Evolutionary conservation across 345 rosid genomes (phyloP), one percentile per base, ranked within the genome.

Genomic region (Camelina hispida): DNA sequence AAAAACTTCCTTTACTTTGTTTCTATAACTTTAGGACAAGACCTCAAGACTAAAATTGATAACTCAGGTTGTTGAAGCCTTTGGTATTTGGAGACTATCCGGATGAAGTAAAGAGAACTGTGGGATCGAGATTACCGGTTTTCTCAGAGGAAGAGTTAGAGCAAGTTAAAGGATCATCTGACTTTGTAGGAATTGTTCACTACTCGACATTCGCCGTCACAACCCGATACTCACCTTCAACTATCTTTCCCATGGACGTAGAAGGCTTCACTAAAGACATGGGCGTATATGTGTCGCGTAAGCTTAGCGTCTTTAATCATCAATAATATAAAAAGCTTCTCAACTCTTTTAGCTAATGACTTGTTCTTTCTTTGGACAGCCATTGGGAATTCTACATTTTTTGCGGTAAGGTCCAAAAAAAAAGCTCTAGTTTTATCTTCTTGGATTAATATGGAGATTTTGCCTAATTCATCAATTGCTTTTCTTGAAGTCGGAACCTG

Each of bases 1-100:
- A 28, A 38, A 16, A 9, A 5, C 5, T 65, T 55, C 32, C 1
- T 3, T 35, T 35, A 35, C 8, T 35, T 18, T 51, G 37, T 42
- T 43, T 62, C 4, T 11, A 9, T 32, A 37, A 60, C 30, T 15
- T 70, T 14, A 43, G 2, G 57, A 62, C 18, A 65, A 64, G 18
- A 28, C 15, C 37, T 52, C 16, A 25, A 40, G 62, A 51, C 2
- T 25, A 25, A 23, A 23, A 8, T 3, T 18, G 7, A 25, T 20
- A 57, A 34, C 30, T 1, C 34, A 93, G 95, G 95, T 53, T 85
- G 64, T 53, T 80, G 16, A 67, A 87, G 73, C 95, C 96, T 4
- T 69, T 90, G 81, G 75, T 85, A 14, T 84, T 66, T 71, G 95
- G 98, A 8, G 93, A 93, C 58, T 90, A 90, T 74, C 97, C 98